A percentile compares a stretch with the other conserved stretches of the same genome.
phyloP scores from a whole-genome alignment of 805 yeast genomes.

The Yarrowia divulgata region DNA sequence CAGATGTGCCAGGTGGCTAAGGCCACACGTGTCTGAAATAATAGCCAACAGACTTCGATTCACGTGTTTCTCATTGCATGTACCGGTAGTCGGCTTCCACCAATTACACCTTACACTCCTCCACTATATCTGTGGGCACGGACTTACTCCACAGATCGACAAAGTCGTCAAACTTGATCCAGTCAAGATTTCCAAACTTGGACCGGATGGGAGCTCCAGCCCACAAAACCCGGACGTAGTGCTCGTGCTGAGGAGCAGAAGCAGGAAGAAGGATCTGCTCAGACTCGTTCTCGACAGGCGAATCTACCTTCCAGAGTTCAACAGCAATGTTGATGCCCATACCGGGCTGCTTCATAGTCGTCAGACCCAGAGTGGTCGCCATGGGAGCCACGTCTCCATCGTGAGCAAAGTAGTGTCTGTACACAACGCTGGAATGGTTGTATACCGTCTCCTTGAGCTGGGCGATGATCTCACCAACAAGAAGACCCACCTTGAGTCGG shows the following conservation, averaged over 20 bases:
- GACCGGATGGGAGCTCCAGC: slow-evolving; percentile 49
- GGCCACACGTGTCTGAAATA: no score
- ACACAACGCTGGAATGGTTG: slow-evolving; percentile 48
- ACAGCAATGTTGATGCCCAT: slow-evolving; percentile 21
- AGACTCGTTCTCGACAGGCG: not conserved
- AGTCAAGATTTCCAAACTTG: slow-evolving; percentile 25
- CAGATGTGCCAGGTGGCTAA: no score
- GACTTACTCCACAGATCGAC: slow-evolving; percentile 20
- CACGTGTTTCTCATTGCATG: no score
- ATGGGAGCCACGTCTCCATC: slow-evolving; percentile 53
- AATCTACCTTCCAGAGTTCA: slow-evolving; percentile 9
- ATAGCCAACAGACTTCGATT: no score
- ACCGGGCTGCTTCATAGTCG: slow-evolving; percentile 50
- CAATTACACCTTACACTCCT: slow-evolving; percentile 9
- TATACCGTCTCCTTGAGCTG: slow-evolving; percentile 47
- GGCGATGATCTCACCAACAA: slow-evolving; percentile 51
- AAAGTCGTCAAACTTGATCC: slow-evolving; percentile 39
- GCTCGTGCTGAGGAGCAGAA: not conserved
- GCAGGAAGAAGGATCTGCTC: slow-evolving; percentile 4
- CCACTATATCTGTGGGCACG: slow-evolving; percentile 13
- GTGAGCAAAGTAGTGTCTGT: slow-evolving; percentile 56
- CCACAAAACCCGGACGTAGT: slow-evolving; percentile 45
- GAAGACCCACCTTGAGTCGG: slow-evolving; percentile 52
- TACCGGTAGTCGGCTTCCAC: no score
- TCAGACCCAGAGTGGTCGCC: slow-evolving; percentile 51